phyloP scores from a whole-genome alignment of 768 basidiomycete species.

The Tephrocybe sp. region DNA sequence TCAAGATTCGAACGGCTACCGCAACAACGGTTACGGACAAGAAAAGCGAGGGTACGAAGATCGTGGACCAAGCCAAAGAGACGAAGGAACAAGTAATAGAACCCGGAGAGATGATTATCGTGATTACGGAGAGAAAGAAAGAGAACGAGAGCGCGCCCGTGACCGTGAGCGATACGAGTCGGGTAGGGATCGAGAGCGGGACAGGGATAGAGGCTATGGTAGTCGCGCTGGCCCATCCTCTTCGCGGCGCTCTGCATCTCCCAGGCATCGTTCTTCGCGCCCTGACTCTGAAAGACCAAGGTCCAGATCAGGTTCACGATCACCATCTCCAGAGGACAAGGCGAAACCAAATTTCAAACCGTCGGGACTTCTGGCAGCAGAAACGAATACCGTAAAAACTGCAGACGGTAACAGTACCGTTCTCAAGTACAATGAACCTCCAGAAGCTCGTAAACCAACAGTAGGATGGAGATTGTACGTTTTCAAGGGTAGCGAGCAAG shows the following conservation, averaged over 20 bases:
- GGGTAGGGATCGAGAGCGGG: conserved; percentile 25
- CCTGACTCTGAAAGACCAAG: conserved; percentile 34
- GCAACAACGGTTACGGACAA: conserved; percentile 13
- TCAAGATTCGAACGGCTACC: too few relatives aligned
- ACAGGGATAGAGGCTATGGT: conserved; percentile 26
- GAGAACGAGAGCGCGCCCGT: conserved; percentile 41
- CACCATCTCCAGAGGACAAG: conserved; percentile 53
- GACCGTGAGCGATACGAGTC: conserved; percentile 46
- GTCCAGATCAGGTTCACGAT: conserved; percentile 40
- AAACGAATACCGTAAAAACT: conserved; percentile 86
- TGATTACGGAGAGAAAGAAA: conserved; percentile 27
- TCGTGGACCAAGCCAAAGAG: conserved; percentile 7
- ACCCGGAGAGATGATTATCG: conserved; percentile 15
- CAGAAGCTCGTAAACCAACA: conserved; percentile 91
- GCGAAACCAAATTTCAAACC: conserved; percentile 87
- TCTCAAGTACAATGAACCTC: conserved; percentile 97
- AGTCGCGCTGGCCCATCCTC: conserved; percentile 27
- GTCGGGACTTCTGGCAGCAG: conserved; percentile 92
- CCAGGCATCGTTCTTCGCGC: conserved; percentile 42
- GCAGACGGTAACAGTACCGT: conserved; percentile 78
- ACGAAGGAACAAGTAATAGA: conserved; percentile 6
- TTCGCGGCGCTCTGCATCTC: conserved; percentile 63
- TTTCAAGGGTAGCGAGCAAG: conserved; percentile 93
- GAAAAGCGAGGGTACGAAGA: conserved; percentile 13
- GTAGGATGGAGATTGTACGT: conserved; percentile 95